Evolutionary conservation across 345 rosid genomes (phyloP).

Genomic region (Melaleuca alternifolia): DNA sequence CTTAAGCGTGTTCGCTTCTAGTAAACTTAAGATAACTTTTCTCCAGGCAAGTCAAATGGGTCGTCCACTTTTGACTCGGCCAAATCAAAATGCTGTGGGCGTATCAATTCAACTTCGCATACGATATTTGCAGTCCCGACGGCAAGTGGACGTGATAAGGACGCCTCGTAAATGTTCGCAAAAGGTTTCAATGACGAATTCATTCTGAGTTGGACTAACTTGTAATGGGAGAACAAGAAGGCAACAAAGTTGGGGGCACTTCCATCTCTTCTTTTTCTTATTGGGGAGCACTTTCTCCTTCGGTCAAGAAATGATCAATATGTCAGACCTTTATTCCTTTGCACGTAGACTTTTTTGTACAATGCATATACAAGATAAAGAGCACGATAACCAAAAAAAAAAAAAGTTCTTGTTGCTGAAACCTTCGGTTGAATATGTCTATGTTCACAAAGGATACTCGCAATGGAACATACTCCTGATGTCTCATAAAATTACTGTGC

Average conservation of each 20-base stretch:
- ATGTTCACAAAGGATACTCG: background rate
- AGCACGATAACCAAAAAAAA: background rate
- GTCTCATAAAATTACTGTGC: background rate
- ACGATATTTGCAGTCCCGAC: background rate
- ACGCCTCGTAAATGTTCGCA: background rate
- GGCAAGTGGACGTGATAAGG: background rate
- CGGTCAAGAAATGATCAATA: background rate
- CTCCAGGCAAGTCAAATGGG: background rate
- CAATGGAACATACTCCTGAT: background rate
- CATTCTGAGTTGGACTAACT: background rate
- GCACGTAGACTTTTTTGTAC: background rate
- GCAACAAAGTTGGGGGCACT: background rate
- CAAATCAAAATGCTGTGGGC: background rate
- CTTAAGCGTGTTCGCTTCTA: background rate
- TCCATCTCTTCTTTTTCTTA: background rate
- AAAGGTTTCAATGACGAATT: background rate
- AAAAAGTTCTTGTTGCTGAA: background rate
- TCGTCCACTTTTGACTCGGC: background rate
- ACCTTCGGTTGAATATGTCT: background rate
- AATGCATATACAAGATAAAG: background rate
- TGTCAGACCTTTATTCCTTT: constrained; percentile 1
- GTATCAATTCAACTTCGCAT: background rate
- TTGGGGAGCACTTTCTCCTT: background rate
- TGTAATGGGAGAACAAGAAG: background rate
- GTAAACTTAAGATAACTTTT: background rate